A percentile compares a stretch with the other conserved stretches of the same genome.
Evolutionary conservation across 139 green algal species (phyloP).

Genomic region (Chlamydomonas eustigma): DNA sequence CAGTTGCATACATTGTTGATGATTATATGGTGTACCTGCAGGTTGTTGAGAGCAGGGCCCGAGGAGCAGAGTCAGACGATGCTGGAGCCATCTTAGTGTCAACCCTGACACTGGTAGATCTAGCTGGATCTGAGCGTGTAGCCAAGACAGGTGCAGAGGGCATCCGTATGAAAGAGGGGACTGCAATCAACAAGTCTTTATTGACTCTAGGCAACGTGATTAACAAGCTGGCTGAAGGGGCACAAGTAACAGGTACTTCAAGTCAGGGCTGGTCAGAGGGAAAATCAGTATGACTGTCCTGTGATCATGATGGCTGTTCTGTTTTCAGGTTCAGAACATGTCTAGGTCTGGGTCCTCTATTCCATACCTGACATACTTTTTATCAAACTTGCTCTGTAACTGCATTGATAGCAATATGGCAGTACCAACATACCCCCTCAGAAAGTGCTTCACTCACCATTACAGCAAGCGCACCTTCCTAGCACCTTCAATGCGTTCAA

Average conservation of each 20-base stretch:
- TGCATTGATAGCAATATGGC: too few species aligned
- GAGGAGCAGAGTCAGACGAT: constrained; percentile 43
- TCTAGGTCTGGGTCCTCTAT: not conserved
- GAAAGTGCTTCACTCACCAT: constrained; percentile 65
- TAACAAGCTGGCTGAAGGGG: constrained; percentile 89
- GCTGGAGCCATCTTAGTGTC: constrained; percentile 71
- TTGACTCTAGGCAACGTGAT: constrained; percentile 91
- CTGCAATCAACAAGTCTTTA: constrained; percentile 91
- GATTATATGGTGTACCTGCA: too few species aligned
- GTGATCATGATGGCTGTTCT: too few species aligned
- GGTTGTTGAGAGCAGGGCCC: constrained; percentile 70
- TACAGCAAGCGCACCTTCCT: constrained; percentile 90
- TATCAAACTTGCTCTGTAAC: too few species aligned
- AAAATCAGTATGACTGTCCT: too few species aligned
- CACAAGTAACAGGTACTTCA: not conserved
- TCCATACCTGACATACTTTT: too few species aligned
- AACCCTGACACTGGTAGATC: constrained; percentile 85
- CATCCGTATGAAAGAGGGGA: constrained; percentile 89
- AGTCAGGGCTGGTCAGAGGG: too few species aligned
- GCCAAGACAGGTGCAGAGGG: constrained; percentile 92
- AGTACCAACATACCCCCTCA: too few species aligned
- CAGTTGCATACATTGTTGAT: too few species aligned
- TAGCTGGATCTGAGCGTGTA: constrained; percentile 86
- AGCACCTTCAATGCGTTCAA: constrained; percentile 34
- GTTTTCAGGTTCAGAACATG: not conserved